A percentile compares a stretch with the other conserved stretches of the same genome.
phyloP scores from a whole-genome alignment of 2,329 filamentous ascomycete species.

The Diplodia seriata region DNA sequence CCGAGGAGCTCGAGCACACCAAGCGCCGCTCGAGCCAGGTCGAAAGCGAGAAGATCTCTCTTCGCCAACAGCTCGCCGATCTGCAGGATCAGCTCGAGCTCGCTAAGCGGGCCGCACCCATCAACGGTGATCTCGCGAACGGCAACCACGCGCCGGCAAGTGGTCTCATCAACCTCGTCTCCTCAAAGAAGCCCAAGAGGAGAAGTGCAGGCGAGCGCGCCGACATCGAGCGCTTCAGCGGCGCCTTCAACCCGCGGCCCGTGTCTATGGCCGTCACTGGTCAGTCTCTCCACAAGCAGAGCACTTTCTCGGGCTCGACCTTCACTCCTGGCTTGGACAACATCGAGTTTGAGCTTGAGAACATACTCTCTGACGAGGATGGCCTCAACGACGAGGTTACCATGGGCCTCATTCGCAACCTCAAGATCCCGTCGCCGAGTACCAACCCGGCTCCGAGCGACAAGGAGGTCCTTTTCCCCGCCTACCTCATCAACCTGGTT shows the following conservation, averaged over 20 bases:
- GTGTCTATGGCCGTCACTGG: slow-evolving; percentile 88
- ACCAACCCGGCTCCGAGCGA: slow-evolving; percentile 90
- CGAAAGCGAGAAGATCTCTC: slow-evolving; percentile 82
- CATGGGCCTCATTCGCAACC: slow-evolving; percentile 91
- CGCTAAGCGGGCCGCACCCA: slow-evolving; percentile 77
- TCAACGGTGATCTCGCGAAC: slow-evolving; percentile 72
- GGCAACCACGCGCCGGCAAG: slow-evolving; percentile 65
- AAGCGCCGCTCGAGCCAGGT: slow-evolving; percentile 76
- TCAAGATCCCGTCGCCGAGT: slow-evolving; percentile 92
- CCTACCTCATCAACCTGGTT: slow-evolving; percentile 97
- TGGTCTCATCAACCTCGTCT: slow-evolving; percentile 94
- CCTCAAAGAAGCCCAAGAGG: slow-evolving; percentile 95
- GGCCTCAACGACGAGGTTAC: slow-evolving; percentile 96
- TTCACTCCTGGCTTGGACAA: slow-evolving; percentile 85
- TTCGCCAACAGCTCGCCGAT: slow-evolving; percentile 87
- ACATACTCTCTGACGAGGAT: slow-evolving; percentile 91
- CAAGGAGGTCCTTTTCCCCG: slow-evolving; percentile 98
- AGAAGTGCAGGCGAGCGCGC: slow-evolving; percentile 88
- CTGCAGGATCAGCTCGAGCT: slow-evolving; percentile 91
- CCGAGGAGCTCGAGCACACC: slow-evolving; percentile 79
- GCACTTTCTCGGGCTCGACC: slow-evolving; percentile 70
- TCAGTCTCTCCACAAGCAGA: slow-evolving; percentile 70
- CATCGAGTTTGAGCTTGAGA: slow-evolving; percentile 93
- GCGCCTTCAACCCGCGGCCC: slow-evolving; percentile 89
- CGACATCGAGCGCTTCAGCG: slow-evolving; percentile 88